Conservation (phyloP, 2,329 filamentous ascomycete genomes). For the Neofusicoccum umdonicola region DNA sequence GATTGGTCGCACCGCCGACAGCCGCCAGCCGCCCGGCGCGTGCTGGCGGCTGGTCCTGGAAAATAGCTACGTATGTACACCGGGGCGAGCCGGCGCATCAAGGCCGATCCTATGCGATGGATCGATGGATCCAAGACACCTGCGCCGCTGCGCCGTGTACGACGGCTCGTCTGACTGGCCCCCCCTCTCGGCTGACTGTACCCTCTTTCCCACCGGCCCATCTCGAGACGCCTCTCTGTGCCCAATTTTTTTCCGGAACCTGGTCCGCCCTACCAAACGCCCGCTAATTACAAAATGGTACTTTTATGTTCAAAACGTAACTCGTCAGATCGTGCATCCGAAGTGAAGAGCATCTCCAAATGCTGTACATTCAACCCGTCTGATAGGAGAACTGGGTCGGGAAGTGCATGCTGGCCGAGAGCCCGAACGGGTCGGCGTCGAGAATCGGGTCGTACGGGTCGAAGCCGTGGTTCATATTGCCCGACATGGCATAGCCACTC, state of each 20-base stretch:
- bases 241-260: conserved; percentile 1
- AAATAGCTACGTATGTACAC: conserved; percentile 16
- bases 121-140: not conserved
- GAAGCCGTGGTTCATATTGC: conserved; percentile 53
- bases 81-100: conserved; percentile 16
- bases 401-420: conserved; percentile 94
- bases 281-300: conserved; percentile 13
- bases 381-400: conserved; percentile 76
- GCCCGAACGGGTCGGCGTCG: conserved; percentile 89
- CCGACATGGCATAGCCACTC: conserved; percentile 37
- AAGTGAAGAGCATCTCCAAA: conserved; percentile 18
- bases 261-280: conserved; percentile 1
- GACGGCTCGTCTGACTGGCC: not conserved
- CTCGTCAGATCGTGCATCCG: conserved; percentile 11
- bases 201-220: not conserved
- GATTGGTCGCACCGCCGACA: conserved; percentile 7
- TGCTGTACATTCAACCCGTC: conserved; percentile 32
- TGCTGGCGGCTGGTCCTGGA: not conserved
- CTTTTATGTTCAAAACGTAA: conserved; percentile 3
- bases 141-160: conserved; percentile 10
- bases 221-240: conserved; percentile 8
- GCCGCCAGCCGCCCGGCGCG: conserved; percentile 2
- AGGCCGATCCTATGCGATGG: not conserved
- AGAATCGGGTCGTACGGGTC: conserved; percentile 80
- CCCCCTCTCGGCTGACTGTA: not conserved